Conservation (phyloP, 192 early-diverging fungal species). For the Coemansia sp. region DNA sequence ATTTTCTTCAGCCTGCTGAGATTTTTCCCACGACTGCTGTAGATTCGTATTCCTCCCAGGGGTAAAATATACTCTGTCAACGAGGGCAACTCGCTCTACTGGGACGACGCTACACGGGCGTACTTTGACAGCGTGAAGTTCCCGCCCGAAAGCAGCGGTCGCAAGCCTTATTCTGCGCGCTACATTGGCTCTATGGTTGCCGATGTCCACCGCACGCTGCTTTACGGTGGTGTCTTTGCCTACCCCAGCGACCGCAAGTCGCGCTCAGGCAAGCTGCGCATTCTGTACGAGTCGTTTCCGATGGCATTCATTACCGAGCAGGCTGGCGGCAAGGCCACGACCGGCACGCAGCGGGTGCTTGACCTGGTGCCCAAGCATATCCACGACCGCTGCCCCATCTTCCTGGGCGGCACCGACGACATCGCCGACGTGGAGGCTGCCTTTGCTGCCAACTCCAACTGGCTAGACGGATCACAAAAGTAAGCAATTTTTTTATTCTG, state of each 20-base stretch:
- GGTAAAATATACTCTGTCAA: constrained; percentile 99
- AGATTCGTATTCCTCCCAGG: constrained; percentile 64
- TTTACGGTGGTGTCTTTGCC: constrained; percentile 89
- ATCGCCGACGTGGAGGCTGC: constrained; percentile 79
- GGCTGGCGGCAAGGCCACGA: constrained; percentile 91
- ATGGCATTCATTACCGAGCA: constrained; percentile 94
- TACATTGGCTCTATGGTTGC: constrained; percentile 99
- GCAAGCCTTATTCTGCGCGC: constrained; percentile 86
- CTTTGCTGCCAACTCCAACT: constrained; percentile 58
- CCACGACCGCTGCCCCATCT: constrained; percentile 88
- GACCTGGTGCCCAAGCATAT: constrained; percentile 84
- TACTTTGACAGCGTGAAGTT: constrained; percentile 92
- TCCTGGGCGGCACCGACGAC: constrained; percentile 87
- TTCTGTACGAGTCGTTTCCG: constrained; percentile 98
- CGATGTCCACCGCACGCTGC: constrained; percentile 93
- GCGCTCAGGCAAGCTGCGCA: constrained; percentile 86
- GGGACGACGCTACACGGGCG: constrained; percentile 78
- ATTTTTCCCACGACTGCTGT: constrained; percentile 12
- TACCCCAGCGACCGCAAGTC: constrained; percentile 80
- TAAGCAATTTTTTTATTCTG: constrained; percentile 9
- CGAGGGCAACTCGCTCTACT: constrained; percentile 93
- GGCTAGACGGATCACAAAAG: constrained; percentile 36
- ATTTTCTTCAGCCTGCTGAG: not conserved
- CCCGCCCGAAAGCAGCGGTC: constrained; percentile 63
- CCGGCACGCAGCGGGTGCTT: constrained; percentile 76